Base-by-base conservation (phyloP, 352 stramenopile genomes). In the Saprolegnia diclina region DNA sequence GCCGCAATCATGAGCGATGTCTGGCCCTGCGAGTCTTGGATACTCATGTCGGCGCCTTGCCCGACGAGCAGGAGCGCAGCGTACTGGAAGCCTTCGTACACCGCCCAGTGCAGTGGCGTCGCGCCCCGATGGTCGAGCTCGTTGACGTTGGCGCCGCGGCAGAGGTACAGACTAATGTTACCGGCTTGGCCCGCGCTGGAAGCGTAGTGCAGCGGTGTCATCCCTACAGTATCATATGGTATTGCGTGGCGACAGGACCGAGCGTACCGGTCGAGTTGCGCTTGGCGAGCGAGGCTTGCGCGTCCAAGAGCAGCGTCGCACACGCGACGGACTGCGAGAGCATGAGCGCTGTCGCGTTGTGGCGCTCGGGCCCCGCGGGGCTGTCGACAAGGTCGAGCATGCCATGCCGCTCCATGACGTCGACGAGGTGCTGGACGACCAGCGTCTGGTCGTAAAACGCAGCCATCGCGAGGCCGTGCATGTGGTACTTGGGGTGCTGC, bases 11-110 rank as follows among this genome's bases (percentile, higher is more conserved):
- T 94, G 5, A 94, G 72, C 26, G 85, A 73, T 29, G 85, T 94
- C 64, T 94, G 85, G 21, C 81, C 74, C 73, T 92, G 83, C 6
- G 82, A 81, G 56, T 93, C 85, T 29, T 81, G 79, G 37, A 84
- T 73, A 10, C 56, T 44, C 71, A 85, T 77, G 71, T 81, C 72
- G 0, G 80, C 78, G 64, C 71, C 66, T 35, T 81, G 75, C 44
- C 78, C 80, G 14, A 87, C 78, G 35, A 87, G 73, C 52, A 85
- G 76, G 71, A 87, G 83, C 11, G 83, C 85, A 2, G 83, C 90
- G 78, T 93, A 93, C 72, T 92, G 85, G 68, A 90, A 93, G 2
- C 85, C 85, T 71, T 93, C 85, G 57, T 91, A 93, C 9, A 93
- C 85, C 9, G 83, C 82, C 85, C 85, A 93, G 56, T 93, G 85